phyloP scores from a whole-genome alignment of 2,329 filamentous ascomycete genomes.

The Aspergillus puulaauensis region DNA sequence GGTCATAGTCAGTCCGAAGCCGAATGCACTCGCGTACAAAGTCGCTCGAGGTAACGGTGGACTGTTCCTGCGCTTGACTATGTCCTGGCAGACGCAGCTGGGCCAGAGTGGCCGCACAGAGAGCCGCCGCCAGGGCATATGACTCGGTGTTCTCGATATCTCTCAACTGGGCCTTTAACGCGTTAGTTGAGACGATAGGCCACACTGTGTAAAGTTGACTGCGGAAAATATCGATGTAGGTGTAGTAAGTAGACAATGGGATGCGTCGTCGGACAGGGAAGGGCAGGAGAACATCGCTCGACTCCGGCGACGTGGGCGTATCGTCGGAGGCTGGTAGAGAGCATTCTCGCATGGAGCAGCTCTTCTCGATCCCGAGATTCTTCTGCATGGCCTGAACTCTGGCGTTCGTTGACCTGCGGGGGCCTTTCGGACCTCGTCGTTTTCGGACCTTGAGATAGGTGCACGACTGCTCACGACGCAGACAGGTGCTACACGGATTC shows the following conservation, averaged over 20 bases:
- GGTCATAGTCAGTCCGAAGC: background rate
- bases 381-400: slow-evolving; percentile 9
- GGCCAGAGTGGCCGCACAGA: slow-evolving; percentile 10
- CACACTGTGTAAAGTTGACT: slow-evolving; percentile 10
- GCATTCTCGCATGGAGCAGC: slow-evolving; percentile 3
- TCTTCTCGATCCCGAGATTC: slow-evolving; percentile 2
- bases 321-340: slow-evolving; percentile 1
- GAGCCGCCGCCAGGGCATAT: slow-evolving; percentile 5
- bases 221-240: slow-evolving; percentile 11
- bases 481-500: slow-evolving; percentile 9
- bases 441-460: slow-evolving; percentile 12
- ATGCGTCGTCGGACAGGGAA: background rate
- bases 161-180: background rate
- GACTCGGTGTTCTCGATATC: background rate
- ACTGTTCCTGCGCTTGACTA: background rate
- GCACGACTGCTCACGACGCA: slow-evolving; percentile 7
- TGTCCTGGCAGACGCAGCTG: slow-evolving; percentile 5
- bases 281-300: background rate
- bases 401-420: slow-evolving; percentile 3
- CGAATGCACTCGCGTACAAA: slow-evolving; percentile 8
- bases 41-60: background rate
- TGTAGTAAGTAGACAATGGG: slow-evolving; percentile 7
- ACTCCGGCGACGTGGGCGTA: background rate
- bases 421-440: slow-evolving; percentile 9
- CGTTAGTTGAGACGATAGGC: slow-evolving; percentile 9